Evolutionary conservation across 2,329 filamentous ascomycete genomes (phyloP).

Genomic region (Ilyonectria destructans): DNA sequence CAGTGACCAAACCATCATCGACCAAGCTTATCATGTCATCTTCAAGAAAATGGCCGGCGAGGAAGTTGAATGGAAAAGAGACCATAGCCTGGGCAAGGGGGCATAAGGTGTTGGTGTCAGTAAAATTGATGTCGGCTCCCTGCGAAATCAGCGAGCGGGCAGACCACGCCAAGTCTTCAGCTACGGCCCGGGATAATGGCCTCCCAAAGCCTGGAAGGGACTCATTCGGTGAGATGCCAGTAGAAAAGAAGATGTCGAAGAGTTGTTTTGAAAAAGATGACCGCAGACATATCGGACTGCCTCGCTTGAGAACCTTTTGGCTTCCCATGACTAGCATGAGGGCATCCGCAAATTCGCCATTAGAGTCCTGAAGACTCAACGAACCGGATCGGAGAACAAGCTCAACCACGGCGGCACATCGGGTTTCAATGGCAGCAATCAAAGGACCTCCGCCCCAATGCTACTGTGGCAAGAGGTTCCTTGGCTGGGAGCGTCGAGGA

Average conservation of each 20-base stretch:
- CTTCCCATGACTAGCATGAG: not conserved
- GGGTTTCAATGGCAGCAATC: not conserved
- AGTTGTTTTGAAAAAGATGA: no score
- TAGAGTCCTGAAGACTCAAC: not conserved
- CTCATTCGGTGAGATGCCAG: no score
- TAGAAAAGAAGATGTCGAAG: no score
- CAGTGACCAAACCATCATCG: not conserved
- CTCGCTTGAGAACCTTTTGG: not conserved
- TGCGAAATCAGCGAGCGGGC: no score
- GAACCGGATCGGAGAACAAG: slow-evolving; percentile 3
- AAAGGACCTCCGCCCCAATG: slow-evolving; percentile 6
- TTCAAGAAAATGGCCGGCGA: no score
- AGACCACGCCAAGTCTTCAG: not conserved
- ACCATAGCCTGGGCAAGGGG: slow-evolving; percentile 1
- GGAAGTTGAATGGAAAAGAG: no score
- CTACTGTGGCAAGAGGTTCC: no score
- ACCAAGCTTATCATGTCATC: no score
- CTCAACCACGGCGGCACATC: not conserved
- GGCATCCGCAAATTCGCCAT: not conserved
- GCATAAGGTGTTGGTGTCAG: not conserved
- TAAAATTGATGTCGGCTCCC: not conserved
- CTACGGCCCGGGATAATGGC: no score
- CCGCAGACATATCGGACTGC: not conserved
- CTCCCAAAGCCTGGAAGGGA: no score
- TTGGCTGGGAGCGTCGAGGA: not conserved